Evolutionary conservation across 345 rosid genomes (phyloP).

Genomic region (Moringa oleifera): DNA sequence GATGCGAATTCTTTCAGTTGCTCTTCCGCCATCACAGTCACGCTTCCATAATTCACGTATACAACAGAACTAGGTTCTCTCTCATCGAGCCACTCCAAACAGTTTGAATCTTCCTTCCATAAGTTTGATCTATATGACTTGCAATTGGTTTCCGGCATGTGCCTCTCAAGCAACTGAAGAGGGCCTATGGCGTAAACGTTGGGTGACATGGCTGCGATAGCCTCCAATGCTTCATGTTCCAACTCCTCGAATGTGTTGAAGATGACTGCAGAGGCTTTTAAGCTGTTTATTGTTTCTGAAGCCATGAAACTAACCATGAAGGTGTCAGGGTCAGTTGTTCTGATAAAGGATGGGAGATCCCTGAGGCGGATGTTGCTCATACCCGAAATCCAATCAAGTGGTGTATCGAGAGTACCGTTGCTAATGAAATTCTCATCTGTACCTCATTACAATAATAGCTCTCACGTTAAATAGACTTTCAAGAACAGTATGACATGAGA

Average conservation of each 20-base stretch:
- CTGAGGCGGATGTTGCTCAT: conserved; percentile 22
- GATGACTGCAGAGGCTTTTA: conserved; percentile 10
- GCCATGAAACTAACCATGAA: conserved; percentile 15
- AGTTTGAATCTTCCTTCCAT: conserved; percentile 54
- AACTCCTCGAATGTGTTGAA: conserved; percentile 24
- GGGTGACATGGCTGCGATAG: conserved; percentile 19
- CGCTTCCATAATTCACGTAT: conserved; percentile 56
- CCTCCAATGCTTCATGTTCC: conserved; percentile 27
- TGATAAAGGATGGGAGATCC: conserved; percentile 21
- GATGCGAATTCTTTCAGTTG: conserved; percentile 43
- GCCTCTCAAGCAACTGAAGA: conserved; percentile 25
- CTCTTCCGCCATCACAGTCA: conserved; percentile 35
- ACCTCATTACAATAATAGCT: too few species aligned
- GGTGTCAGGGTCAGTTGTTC: conserved; percentile 19
- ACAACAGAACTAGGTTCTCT: conserved; percentile 38
- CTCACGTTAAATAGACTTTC: too few species aligned
- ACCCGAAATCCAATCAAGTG: conserved; percentile 21
- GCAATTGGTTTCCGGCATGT: background rate
- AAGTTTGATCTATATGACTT: conserved; percentile 28
- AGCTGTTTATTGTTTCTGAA: background rate
- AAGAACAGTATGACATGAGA: too few species aligned
- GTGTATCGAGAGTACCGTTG: conserved; percentile 22
- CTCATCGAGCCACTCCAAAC: conserved; percentile 43
- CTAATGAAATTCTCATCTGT: conserved; percentile 21
- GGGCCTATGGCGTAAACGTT: conserved; percentile 30